These are phyloP conservation scores for Wickerhamiella pararugosa DNA, from an alignment of 1,139 yeast species.

Conservation along the genomic window DNA sequence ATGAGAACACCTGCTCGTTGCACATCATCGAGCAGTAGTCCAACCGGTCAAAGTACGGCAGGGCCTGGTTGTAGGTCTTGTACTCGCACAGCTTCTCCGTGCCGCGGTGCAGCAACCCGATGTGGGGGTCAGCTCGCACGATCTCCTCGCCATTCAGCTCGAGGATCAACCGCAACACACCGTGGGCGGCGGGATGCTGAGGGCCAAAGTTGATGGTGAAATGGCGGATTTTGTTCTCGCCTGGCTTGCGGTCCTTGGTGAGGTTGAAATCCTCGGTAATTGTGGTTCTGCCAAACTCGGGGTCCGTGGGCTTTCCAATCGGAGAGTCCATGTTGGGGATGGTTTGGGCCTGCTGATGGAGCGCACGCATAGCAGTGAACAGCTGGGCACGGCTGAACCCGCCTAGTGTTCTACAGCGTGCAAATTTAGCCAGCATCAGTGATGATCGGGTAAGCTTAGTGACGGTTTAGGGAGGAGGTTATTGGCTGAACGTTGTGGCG, in stretches of 20 bases:
- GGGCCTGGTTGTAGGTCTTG: conserved; percentile 72
- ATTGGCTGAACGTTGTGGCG: no score
- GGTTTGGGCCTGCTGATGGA: conserved; percentile 13
- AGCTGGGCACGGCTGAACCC: no score
- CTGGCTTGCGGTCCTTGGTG: conserved; percentile 20
- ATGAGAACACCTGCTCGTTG: conserved; percentile 71
- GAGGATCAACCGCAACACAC: conserved; percentile 72
- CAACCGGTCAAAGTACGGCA: conserved; percentile 78
- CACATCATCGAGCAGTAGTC: conserved; percentile 91
- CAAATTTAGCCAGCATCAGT: no score
- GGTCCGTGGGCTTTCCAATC: conserved; percentile 23
- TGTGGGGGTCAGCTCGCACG: conserved; percentile 77
- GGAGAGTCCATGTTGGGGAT: conserved; percentile 21
- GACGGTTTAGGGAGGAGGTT: no score
- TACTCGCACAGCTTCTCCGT: conserved; percentile 78
- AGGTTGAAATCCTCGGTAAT: conserved; percentile 24
- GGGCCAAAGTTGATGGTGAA: conserved; percentile 87
- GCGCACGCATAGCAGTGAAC: background rate
- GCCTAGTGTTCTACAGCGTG: no score
- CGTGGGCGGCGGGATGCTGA: conserved; percentile 93
- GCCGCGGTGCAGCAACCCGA: conserved; percentile 77
- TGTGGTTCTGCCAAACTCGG: conserved; percentile 22
- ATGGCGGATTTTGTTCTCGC: conserved; percentile 47
- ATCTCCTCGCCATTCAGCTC: conserved; percentile 85
- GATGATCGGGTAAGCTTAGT: no score